These are phyloP conservation scores for Ensete glaucum DNA, from an alignment of 176 grass and related monocot genomes.

Conservation along the genomic window DNA sequence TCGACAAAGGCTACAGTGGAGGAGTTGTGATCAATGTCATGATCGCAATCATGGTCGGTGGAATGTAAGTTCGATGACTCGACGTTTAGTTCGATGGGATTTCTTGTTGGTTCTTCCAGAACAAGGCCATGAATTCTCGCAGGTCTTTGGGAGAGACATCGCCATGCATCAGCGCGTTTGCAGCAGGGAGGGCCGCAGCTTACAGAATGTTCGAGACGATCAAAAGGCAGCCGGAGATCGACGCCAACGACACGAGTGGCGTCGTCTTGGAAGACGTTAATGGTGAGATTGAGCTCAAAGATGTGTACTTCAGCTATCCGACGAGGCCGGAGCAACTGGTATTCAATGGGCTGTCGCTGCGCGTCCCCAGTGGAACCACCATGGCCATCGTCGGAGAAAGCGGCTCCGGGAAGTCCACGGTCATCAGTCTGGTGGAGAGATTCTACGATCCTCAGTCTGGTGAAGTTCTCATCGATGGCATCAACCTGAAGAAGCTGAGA, in stretches of 20 bases:
- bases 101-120: neutral
- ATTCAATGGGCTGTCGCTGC: conserved; percentile 67
- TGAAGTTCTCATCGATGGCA: conserved; percentile 64
- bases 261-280: conserved; percentile 55
- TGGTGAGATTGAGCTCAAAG: conserved; percentile 70
- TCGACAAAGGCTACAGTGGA: conserved; percentile 67
- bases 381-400: conserved; percentile 92
- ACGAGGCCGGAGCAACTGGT: conserved; percentile 48
- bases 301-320: conserved; percentile 75
- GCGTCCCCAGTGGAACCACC: conserved; percentile 39
- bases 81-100: too few species aligned
- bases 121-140: conserved; percentile 1
- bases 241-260: conserved; percentile 39
- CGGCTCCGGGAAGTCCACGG: conserved; percentile 79
- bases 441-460: conserved; percentile 90
- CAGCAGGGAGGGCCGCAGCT: conserved; percentile 72
- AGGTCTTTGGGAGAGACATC: conserved; percentile 75
- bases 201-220: conserved; percentile 79
- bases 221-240: conserved; percentile 58
- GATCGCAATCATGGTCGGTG: conserved; percentile 45
- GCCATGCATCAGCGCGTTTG: conserved; percentile 67
- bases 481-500: conserved; percentile 55
- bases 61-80: conserved; percentile 50
- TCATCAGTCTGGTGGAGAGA: conserved; percentile 64
- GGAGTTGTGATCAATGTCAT: conserved; percentile 53